Conservation (phyloP, 352 stramenopile genomes). For the Pythium aphanidermatum region DNA sequence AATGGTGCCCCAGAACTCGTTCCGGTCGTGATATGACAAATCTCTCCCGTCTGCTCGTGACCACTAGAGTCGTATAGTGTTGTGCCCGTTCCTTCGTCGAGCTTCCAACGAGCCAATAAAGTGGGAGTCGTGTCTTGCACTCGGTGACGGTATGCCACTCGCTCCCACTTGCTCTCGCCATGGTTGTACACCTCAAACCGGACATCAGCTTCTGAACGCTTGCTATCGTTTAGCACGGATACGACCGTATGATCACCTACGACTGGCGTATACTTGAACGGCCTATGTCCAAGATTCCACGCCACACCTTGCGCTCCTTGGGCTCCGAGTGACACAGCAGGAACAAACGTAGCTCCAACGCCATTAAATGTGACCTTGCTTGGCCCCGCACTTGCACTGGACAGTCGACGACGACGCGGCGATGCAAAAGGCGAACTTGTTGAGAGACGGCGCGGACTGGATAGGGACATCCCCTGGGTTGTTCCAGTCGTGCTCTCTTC, state of each 20-base stretch:
- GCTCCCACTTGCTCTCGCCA: constrained; percentile 40
- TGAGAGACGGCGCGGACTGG: constrained; percentile 12
- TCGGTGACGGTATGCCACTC: constrained; percentile 52
- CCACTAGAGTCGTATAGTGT: constrained; percentile 36
- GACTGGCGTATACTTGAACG: constrained; percentile 42
- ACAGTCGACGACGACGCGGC: constrained; percentile 12
- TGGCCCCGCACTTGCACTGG: not conserved
- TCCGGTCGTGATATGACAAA: not conserved
- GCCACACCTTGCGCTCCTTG: constrained; percentile 54
- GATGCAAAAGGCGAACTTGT: constrained; percentile 10
- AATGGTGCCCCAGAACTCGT: not conserved
- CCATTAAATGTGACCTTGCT: not conserved
- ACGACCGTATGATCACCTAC: constrained; percentile 15
- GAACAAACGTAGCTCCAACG: constrained; percentile 1
- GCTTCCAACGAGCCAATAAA: constrained; percentile 52
- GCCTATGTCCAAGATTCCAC: constrained; percentile 66
- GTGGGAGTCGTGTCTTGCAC: constrained; percentile 46
- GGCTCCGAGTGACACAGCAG: constrained; percentile 33
- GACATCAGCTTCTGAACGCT: constrained; percentile 20
- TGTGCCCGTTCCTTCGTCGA: constrained; percentile 41
- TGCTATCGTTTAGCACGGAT: constrained; percentile 29
- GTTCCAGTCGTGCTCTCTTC: constrained; percentile 5
- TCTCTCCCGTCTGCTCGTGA: constrained; percentile 15
- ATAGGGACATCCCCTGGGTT: not conserved
- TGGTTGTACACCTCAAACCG: constrained; percentile 63